Conservation (phyloP, 805 yeast species). For the Lipomyces oligophaga region DNA sequence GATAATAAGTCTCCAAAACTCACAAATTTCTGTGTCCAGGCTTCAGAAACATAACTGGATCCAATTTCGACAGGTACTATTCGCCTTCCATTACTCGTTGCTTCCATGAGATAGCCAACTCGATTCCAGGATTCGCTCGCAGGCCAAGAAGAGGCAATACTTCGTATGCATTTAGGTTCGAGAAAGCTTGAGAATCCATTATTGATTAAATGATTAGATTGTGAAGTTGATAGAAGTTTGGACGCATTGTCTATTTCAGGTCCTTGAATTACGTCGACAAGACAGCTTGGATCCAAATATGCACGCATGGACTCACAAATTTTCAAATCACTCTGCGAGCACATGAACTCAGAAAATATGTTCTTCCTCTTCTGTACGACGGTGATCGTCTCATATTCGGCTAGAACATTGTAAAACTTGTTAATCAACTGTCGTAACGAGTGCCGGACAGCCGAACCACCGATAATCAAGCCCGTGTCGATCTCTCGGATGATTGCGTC, state of each 20-base stretch:
- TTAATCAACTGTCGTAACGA: slow-evolving; percentile 4
- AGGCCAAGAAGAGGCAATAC: slow-evolving; percentile 23
- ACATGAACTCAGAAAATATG: background rate
- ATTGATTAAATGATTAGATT: background rate
- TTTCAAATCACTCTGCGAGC: background rate
- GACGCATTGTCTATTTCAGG: background rate
- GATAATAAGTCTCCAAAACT: slow-evolving; percentile 24
- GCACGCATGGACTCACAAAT: background rate
- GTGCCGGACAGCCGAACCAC: slow-evolving; percentile 8
- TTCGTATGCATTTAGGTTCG: background rate
- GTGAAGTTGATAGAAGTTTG: background rate
- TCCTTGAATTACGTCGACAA: background rate
- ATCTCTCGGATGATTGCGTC: slow-evolving; percentile 4
- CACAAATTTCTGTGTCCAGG: slow-evolving; percentile 30
- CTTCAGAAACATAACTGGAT: slow-evolving; percentile 20
- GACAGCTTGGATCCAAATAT: background rate
- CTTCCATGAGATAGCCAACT: slow-evolving; percentile 22
- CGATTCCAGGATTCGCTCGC: slow-evolving; percentile 29
- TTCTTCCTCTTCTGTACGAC: background rate
- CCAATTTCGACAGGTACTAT: slow-evolving; percentile 34
- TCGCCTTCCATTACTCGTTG: slow-evolving; percentile 24
- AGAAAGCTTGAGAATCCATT: background rate
- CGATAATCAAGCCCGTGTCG: slow-evolving; percentile 13
- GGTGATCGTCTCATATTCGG: background rate
- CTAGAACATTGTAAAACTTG: background rate